phyloP scores from a whole-genome alignment of 345 rosid genomes.

The Nasturtium officinale region DNA sequence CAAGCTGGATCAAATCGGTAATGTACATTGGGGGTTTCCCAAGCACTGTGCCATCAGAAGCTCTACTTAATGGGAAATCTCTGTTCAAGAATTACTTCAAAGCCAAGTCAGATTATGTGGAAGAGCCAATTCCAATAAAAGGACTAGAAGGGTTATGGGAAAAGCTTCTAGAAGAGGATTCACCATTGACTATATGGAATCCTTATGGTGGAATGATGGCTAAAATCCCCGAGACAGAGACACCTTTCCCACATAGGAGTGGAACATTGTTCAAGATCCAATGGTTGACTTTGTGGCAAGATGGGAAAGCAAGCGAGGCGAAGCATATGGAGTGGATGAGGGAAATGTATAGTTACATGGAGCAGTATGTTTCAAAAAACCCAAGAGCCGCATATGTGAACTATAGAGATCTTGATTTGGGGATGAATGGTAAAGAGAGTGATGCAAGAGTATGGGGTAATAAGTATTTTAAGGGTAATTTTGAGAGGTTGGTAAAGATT shows the following conservation, averaged over 20 bases:
- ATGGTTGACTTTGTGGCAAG: constrained; percentile 42
- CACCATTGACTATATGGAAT: constrained; percentile 42
- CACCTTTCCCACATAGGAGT: constrained; percentile 46
- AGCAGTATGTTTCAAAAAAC: constrained; percentile 37
- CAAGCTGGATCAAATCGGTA: constrained; percentile 66
- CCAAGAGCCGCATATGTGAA: constrained; percentile 45
- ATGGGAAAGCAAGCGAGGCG: constrained; percentile 37
- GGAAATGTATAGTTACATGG: constrained; percentile 46
- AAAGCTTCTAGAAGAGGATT: constrained; percentile 36
- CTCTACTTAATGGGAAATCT: constrained; percentile 55
- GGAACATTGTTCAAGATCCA: constrained; percentile 44
- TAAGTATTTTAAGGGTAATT: constrained; percentile 59
- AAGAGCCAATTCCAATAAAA: constrained; percentile 41
- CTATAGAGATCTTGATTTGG: constrained; percentile 48
- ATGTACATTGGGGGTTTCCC: constrained; percentile 64
- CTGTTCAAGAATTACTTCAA: constrained; percentile 60
- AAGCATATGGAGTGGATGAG: constrained; percentile 47
- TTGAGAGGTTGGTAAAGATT: constrained; percentile 50
- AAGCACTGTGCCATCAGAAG: constrained; percentile 46
- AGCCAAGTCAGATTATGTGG: constrained; percentile 76
- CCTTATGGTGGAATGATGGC: constrained; percentile 47
- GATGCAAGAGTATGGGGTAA: constrained; percentile 58
- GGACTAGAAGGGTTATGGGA: constrained; percentile 42
- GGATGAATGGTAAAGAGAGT: constrained; percentile 41
- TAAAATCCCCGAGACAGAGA: constrained; percentile 43